phyloP scores from a whole-genome alignment of 768 basidiomycete genomes.

The Myochromella boudieri region DNA sequence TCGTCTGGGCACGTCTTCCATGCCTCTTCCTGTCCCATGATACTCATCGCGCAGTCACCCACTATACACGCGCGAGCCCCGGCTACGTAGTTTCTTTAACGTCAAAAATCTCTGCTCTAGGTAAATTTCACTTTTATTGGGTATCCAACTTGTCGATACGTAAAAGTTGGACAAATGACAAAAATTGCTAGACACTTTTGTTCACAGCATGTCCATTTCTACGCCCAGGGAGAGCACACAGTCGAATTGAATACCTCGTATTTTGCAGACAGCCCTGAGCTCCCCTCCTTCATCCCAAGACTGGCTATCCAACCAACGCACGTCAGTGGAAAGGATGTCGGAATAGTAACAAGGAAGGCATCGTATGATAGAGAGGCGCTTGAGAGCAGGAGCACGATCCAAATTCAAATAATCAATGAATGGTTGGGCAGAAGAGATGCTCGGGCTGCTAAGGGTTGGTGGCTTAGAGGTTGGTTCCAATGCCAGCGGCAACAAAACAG shows the following conservation, averaged over 20 bases:
- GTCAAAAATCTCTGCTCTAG: no score
- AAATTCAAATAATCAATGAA: not conserved
- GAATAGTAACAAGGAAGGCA: not conserved
- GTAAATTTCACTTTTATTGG: no score
- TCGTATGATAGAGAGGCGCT: conserved; percentile 4
- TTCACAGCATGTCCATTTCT: no score
- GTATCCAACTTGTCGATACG: no score
- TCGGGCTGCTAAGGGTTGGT: not conserved
- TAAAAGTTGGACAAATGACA: no score
- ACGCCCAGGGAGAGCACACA: not conserved
- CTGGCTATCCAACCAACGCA: not conserved
- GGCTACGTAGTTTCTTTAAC: no score
- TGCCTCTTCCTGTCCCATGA: no score
- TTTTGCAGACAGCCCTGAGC: not conserved
- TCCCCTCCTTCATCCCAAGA: not conserved
- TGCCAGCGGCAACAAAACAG: not conserved
- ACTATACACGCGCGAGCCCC: no score
- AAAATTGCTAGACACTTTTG: no score
- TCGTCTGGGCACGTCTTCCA: no score
- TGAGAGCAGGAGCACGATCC: not conserved
- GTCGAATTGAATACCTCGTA: not conserved
- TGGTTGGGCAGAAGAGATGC: not conserved
- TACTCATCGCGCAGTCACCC: no score
- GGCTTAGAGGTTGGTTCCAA: not conserved
- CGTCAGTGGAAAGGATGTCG: not conserved